Conservation (phyloP, 345 rosid genomes). For the Angophora floribunda region DNA sequence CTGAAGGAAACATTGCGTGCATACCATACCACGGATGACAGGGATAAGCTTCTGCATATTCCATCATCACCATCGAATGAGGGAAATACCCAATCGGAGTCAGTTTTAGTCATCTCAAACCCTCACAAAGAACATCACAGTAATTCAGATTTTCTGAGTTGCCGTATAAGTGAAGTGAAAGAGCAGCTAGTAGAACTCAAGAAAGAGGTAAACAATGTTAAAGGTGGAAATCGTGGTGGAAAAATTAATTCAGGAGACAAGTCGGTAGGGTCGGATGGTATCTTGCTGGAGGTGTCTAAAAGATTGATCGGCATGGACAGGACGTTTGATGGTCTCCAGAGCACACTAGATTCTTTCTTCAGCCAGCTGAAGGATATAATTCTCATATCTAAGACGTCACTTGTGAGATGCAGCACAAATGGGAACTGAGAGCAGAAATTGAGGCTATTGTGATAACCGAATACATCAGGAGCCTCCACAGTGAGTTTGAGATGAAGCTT, state of each 20-base stretch:
- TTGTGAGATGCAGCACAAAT: slow-evolving; percentile 41
- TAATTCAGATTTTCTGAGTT: slow-evolving; percentile 16
- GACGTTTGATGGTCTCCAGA: slow-evolving; percentile 20
- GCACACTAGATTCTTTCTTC: slow-evolving; percentile 18
- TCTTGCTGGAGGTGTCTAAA: slow-evolving; percentile 22
- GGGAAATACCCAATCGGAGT: background rate
- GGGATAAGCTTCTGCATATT: slow-evolving; percentile 4
- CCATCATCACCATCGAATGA: background rate
- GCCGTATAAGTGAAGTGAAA: slow-evolving; percentile 22
- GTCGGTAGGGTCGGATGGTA: slow-evolving; percentile 31
- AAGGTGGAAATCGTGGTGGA: slow-evolving; percentile 14
- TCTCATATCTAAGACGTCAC: slow-evolving; percentile 17
- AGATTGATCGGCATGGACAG: slow-evolving; percentile 21
- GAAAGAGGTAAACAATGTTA: slow-evolving; percentile 37
- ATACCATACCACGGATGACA: slow-evolving; percentile 20
- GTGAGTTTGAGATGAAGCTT: slow-evolving; percentile 40
- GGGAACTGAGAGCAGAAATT: slow-evolving; percentile 30
- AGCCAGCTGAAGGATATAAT: slow-evolving; percentile 15
- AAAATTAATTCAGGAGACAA: slow-evolving; percentile 20
- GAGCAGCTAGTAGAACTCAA: slow-evolving; percentile 50
- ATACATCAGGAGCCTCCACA: slow-evolving; percentile 37
- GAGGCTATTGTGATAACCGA: slow-evolving; percentile 34
- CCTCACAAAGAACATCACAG: background rate
- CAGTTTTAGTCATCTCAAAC: background rate
- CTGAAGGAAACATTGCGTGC: slow-evolving; percentile 28